Evolutionary conservation across 2,329 filamentous ascomycete species (phyloP).

Genomic region (Cercospora sp.): DNA sequence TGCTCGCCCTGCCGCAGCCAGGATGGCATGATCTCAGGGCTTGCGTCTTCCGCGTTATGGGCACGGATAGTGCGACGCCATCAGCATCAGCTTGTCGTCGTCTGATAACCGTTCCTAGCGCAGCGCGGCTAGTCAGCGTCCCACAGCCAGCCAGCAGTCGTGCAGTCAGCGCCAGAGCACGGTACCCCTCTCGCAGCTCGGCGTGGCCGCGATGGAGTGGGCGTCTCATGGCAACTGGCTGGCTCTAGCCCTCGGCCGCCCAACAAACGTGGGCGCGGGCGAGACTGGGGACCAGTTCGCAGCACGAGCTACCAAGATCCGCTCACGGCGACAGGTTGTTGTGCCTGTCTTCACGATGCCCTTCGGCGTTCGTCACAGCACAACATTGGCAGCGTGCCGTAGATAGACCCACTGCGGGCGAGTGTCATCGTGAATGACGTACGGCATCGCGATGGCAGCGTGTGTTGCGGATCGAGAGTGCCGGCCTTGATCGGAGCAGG

Average conservation of each 20-base stretch:
- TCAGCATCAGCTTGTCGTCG: slow-evolving; percentile 2
- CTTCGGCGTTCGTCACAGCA: background rate
- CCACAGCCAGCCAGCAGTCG: background rate
- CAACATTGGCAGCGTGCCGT: background rate
- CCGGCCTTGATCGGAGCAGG: slow-evolving; percentile 13
- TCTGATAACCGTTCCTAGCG: slow-evolving; percentile 5
- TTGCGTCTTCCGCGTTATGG: background rate
- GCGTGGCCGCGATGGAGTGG: background rate
- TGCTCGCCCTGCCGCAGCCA: background rate
- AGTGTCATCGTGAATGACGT: slow-evolving; percentile 18
- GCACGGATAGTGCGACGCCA: slow-evolving; percentile 5
- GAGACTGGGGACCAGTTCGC: background rate
- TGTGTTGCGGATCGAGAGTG: slow-evolving; percentile 7
- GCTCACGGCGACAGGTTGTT: background rate
- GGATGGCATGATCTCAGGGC: background rate
- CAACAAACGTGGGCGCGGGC: background rate
- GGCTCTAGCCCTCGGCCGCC: background rate
- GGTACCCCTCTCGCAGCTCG: background rate
- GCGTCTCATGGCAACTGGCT: background rate
- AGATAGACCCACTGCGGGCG: slow-evolving; percentile 4
- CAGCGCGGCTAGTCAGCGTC: slow-evolving; percentile 3
- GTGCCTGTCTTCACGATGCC: background rate
- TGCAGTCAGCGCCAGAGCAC: background rate
- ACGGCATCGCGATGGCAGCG: slow-evolving; percentile 6
- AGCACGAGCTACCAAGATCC: background rate